Evolutionary conservation across 2,329 filamentous ascomycete genomes (phyloP).

Genomic region (Calonectria crousiana): DNA sequence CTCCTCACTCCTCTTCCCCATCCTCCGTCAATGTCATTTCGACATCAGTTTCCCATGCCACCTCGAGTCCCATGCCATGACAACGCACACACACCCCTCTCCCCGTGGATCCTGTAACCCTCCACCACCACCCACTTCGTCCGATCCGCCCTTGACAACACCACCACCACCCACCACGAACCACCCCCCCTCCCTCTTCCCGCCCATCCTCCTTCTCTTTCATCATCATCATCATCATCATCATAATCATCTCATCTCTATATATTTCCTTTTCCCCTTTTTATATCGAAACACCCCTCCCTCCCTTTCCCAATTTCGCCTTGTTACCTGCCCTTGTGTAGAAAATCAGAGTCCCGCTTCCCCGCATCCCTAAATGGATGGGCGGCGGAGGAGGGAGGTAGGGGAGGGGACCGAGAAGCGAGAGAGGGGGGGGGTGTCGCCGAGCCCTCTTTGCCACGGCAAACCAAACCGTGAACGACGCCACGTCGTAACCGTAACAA

Average conservation of each 20-base stretch:
- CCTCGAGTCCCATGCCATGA: not conserved
- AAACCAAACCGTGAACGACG: constrained; percentile 10
- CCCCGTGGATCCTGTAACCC: not conserved
- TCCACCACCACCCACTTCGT: not conserved
- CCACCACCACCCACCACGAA: not conserved
- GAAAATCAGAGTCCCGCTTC: constrained; percentile 10
- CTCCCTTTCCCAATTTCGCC: not conserved
- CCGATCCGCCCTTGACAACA: not conserved
- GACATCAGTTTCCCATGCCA: not conserved
- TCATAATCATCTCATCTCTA: no score
- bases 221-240: no score
- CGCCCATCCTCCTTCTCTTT: not conserved
- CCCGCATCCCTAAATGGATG: not conserved
- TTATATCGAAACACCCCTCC: not conserved
- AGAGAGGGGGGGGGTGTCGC: not conserved
- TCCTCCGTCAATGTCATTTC: not conserved
- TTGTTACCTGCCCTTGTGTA: not conserved
- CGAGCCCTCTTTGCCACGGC: not conserved
- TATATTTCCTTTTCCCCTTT: not conserved
- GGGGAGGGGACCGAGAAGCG: not conserved
- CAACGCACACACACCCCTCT: not conserved
- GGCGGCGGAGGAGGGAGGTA: not conserved
- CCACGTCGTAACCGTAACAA: constrained; percentile 11
- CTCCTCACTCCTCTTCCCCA: not conserved
- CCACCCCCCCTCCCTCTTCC: not conserved